Percentiles rank a stretch among this genome's conserved stretches.
Evolutionary conservation across 495 filamentous ascomycete species (phyloP).

Genomic region (Podospora bellae-mahoneyi): DNA sequence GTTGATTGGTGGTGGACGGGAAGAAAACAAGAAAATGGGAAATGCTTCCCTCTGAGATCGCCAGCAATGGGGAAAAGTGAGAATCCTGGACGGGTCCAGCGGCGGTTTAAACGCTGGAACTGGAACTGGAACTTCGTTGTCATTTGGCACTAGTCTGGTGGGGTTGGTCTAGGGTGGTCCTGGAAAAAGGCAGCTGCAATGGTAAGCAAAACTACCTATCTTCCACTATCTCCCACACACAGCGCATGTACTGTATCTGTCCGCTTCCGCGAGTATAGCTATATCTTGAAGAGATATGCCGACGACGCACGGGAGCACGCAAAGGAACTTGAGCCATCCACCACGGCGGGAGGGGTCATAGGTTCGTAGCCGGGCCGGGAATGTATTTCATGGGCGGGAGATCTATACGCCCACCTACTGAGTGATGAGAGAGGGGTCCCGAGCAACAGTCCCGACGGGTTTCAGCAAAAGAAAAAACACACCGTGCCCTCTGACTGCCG

Average conservation of each 20-base stretch:
- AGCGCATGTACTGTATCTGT: not conserved
- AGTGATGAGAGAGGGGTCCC: no score
- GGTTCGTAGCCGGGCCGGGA: not conserved
- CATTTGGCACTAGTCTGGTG: not conserved
- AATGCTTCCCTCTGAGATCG: not conserved
- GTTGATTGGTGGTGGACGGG: slow-evolving; percentile 4
- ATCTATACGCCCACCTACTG: no score
- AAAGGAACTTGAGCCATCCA: not conserved
- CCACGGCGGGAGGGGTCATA: no score
- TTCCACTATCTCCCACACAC: not conserved
- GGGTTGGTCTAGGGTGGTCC: not conserved
- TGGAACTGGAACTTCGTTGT: not conserved
- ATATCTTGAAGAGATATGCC: not conserved
- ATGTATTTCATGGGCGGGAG: not conserved
- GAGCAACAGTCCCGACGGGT: not conserved
- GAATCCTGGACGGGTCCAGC: not conserved
- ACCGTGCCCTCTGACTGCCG: not conserved
- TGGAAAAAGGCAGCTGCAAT: not conserved
- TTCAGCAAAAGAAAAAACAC: not conserved
- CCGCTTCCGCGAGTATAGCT: not conserved
- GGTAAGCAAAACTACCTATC: not conserved
- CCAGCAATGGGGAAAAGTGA: slow-evolving; percentile 2
- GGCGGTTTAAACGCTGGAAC: not conserved
- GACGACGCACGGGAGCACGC: not conserved
- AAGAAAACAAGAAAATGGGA: slow-evolving; percentile 5